Evolutionary conservation across 2,329 filamentous ascomycete species (phyloP), one percentile per base, ranked within the genome.

Genomic region (Ramularia collo-cygni): DNA sequence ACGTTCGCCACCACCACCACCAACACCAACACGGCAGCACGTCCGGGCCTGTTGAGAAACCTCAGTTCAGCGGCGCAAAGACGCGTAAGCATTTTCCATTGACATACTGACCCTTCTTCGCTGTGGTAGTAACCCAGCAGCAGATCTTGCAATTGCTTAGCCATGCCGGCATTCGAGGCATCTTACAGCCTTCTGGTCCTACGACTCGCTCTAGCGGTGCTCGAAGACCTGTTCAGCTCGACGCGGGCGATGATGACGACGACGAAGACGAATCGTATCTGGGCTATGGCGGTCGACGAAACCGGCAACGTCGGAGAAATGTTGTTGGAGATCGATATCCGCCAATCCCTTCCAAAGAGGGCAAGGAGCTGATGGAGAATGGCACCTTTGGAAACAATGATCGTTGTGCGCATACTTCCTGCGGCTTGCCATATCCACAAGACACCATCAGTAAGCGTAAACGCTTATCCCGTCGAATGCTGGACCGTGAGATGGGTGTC

Each of bases 401-500:
- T 35, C 59, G 68, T 27, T 55, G 56, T 31, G 64, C 70, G 42
- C 67, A 69, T 52, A 68, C 67, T 50, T 71, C 64, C 44, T 70
- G 56, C 45, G 76, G 66, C 12, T 14, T 45, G 8, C 53, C 50
- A 4, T 44, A 52, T 16, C 46, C 46, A 9, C 40, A 52, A 8
- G 58, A 61, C 33, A 53, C 65, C 29, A 62, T 64, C 44, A 77
- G 80, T 59, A 75, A 77, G 47, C 79, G 75, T 51, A 70, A 67
- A 51, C 72, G 66, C 31, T 62, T 94, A 13, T 75, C 81, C 8
- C 74, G 77, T 41, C 76, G 83, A 32, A 71, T 95, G 47, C 72
- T 96, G 51, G 84, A 85, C 60, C 77, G 90, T 31, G 88, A 95
- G 61, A 64, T 95, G 24, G 90, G 85, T 0, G 58, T 83, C n/a